Evolutionary conservation across 768 basidiomycete species (phyloP).

Genomic region (Amyloporia xantha): DNA sequence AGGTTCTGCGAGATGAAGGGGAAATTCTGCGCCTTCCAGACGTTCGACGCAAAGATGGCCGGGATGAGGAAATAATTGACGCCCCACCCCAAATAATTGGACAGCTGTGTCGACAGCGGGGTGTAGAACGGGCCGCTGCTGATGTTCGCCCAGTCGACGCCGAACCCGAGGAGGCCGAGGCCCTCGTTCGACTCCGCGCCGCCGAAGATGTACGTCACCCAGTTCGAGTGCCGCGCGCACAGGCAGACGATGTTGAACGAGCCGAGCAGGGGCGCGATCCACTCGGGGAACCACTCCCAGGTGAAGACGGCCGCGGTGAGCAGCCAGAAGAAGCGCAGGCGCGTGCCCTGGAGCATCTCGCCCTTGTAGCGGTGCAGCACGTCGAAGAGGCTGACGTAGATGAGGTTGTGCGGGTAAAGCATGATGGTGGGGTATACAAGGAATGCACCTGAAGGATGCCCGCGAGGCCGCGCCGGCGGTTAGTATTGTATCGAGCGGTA

Average conservation of each 20-base stretch:
- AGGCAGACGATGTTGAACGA: conserved; percentile 7
- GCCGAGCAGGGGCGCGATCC: conserved; percentile 4
- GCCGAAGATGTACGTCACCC: conserved; percentile 8
- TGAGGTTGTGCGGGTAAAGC: conserved; percentile 6
- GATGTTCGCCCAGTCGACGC: conserved; percentile 7
- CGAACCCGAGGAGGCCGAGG: conserved; percentile 5
- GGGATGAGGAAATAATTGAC: conserved; percentile 5
- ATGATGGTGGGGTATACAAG: conserved; percentile 5
- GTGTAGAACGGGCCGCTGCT: background rate
- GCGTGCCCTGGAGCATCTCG: conserved; percentile 3
- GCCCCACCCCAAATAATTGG: conserved; percentile 3
- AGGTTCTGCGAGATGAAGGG: conserved; percentile 8
- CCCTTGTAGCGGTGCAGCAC: conserved; percentile 4
- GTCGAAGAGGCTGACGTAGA: conserved; percentile 5
- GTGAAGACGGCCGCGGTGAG: conserved; percentile 1
- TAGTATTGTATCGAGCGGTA: too few relatives aligned
- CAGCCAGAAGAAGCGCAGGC: conserved; percentile 4
- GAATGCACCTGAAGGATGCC: conserved; percentile 1
- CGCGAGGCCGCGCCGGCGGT: too few relatives aligned
- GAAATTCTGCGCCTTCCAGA: conserved; percentile 6
- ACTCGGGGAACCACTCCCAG: conserved; percentile 6
- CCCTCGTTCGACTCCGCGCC: conserved; percentile 5
- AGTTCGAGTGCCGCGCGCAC: conserved; percentile 4
- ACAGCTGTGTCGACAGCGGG: conserved; percentile 3
- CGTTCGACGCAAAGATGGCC: conserved; percentile 1